These are phyloP conservation scores for Arthroderma uncinatum DNA, from an alignment of 2,329 filamentous ascomycete genomes.

Conservation along the genomic window DNA sequence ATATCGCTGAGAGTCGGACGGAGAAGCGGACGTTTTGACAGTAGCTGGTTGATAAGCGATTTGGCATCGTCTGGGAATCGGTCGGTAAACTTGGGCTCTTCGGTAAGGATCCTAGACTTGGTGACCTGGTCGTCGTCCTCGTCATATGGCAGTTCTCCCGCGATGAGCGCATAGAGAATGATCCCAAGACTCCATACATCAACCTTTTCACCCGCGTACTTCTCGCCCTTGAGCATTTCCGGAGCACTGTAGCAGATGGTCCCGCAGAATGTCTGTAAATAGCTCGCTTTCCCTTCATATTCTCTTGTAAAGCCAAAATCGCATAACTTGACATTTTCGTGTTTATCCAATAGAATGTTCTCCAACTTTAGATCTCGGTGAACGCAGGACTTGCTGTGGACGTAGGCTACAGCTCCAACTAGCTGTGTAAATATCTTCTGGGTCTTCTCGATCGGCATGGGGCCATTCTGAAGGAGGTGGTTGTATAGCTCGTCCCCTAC, in stretches of 20 bases:
- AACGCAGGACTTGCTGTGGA: conserved; percentile 89
- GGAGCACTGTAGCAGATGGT: conserved; percentile 96
- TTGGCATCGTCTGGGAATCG: conserved; percentile 67
- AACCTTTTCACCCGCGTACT: conserved; percentile 94
- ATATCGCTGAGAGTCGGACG: conserved; percentile 77
- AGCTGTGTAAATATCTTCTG: conserved; percentile 94
- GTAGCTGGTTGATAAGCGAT: conserved; percentile 62
- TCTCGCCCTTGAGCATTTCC: conserved; percentile 97
- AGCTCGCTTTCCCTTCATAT: conserved; percentile 89
- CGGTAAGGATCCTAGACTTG: conserved; percentile 68
- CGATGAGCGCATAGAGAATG: conserved; percentile 73
- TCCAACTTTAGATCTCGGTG: conserved; percentile 95
- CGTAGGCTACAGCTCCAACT: conserved; percentile 87
- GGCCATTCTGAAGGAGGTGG: conserved; percentile 77
- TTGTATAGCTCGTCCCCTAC: conserved; percentile 93
- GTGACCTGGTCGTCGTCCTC: conserved; percentile 88
- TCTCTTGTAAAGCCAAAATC: conserved; percentile 98
- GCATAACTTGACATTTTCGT: conserved; percentile 94
- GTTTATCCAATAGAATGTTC: conserved; percentile 89
- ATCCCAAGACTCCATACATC: conserved; percentile 97
- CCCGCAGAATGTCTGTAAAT: conserved; percentile 93
- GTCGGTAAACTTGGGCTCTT: conserved; percentile 77
- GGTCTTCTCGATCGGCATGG: conserved; percentile 71
- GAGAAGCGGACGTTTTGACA: conserved; percentile 80
- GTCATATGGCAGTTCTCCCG: conserved; percentile 80